Evolutionary conservation across 257 asterid species (phyloP).

Genomic region (Scutellaria minor): DNA sequence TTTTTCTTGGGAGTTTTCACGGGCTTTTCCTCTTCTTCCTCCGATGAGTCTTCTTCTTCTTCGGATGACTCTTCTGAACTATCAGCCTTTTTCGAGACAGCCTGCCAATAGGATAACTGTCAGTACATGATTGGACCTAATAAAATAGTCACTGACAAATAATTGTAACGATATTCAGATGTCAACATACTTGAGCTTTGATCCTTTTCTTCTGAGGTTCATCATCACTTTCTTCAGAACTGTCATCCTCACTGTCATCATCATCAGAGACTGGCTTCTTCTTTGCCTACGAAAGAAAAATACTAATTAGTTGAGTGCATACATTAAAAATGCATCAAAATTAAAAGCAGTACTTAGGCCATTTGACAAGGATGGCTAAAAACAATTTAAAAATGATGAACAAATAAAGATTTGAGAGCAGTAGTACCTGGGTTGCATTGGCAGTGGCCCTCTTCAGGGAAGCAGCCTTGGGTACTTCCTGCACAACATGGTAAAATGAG

Average conservation of each 20-base stretch:
- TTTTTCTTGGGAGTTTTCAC: constrained; percentile 53
- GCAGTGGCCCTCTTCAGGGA: constrained; percentile 30
- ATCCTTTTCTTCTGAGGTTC: constrained; percentile 58
- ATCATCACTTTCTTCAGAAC: constrained; percentile 58
- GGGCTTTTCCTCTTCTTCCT: constrained; percentile 55
- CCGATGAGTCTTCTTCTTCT: constrained; percentile 50
- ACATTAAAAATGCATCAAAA: neutral
- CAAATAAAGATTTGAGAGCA: neutral
- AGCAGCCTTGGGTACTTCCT: constrained; percentile 36
- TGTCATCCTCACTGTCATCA: constrained; percentile 45
- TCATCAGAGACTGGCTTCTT: constrained; percentile 40
- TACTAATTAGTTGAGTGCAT: neutral
- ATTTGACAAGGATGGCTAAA: neutral
- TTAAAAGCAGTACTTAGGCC: no score
- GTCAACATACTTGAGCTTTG: constrained; percentile 43
- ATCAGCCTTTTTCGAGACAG: constrained; percentile 38
- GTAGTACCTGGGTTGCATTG: constrained; percentile 27
- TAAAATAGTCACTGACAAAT: neutral
- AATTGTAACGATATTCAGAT: neutral
- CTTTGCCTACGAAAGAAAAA: constrained; percentile 24
- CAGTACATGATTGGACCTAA: neutral
- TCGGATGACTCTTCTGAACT: constrained; percentile 57
- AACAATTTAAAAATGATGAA: neutral
- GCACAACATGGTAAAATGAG: neutral
- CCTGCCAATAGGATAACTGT: constrained; percentile 27